Evolutionary conservation across 495 filamentous ascomycete species (phyloP), one percentile per base, ranked within the genome.

Genomic region (Lepraria neglecta): DNA sequence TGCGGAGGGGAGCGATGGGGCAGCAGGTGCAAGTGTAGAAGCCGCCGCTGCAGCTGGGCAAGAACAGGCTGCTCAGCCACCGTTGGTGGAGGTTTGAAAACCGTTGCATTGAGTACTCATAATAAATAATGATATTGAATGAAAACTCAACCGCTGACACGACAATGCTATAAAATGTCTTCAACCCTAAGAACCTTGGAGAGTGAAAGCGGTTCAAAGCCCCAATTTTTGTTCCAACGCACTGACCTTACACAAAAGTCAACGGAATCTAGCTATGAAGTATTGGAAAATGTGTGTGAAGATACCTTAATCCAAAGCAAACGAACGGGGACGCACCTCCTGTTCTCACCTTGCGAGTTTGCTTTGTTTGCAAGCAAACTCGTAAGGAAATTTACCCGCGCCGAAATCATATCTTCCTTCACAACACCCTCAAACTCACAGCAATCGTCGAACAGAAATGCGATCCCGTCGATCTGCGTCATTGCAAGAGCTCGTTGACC

Each of bases 11-110:
- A 35, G 43, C 56, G 19, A 21, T 50, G 50, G 40, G 12, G 52
- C 17, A 35, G 30, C 42, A 56, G 64, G 46, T 43, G 38, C 45
- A 31, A 31, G 44, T 46, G 59, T 28, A 44, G 59, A 61, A 56
- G 48, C 43, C 54, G 28, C 63, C 33, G 28, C 33, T 28, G 52
- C 45, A 30, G 44, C 24, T 42, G 52, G 38, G 21, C 63, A 58
- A 54, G 59, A 33, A 31, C 35, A 52, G 38, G 33, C 46, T 42
- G 45, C 52, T 40, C 63, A 58, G 52, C 45, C 35, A 43, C 58
- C 59, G 15, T 44, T 62, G 45, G 47, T 65, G 42, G 59, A 65
- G 45, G 47, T 65, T 9, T 65, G 45, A 61, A 33, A 30, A 33
- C 17, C 21, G 7, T 4, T 33, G 17, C 28, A 19, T 48, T 12